Evolutionary conservation across 164 flowering plant species (phyloP).

Genomic region (Aristolochia contorta): DNA sequence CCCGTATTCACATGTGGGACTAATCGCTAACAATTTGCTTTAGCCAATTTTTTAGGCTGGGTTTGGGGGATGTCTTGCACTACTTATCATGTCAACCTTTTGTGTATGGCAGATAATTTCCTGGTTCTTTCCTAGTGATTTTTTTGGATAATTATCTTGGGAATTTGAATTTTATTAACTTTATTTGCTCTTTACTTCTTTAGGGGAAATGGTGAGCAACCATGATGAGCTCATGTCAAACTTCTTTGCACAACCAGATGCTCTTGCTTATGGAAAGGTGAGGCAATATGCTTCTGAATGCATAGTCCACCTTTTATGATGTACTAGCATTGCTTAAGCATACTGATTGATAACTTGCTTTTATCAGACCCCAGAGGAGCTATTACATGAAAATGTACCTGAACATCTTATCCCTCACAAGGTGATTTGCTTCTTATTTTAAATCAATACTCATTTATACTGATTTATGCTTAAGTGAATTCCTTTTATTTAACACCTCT

Average conservation of each 20-base stretch:
- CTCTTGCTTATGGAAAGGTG: slow-evolving; percentile 98
- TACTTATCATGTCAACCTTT: too few relatives aligned
- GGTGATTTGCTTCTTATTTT: slow-evolving; percentile 1
- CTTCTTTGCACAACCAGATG: slow-evolving; percentile 99
- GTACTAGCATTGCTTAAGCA: neutral
- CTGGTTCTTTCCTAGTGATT: neutral
- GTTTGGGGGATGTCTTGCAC: too few relatives aligned
- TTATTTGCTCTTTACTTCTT: slow-evolving; percentile 10
- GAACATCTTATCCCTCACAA: slow-evolving; percentile 41
- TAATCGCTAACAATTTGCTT: too few relatives aligned
- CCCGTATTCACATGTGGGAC: too few relatives aligned
- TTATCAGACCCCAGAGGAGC: slow-evolving; percentile 62
- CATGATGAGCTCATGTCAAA: slow-evolving; percentile 99
- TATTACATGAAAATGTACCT: slow-evolving; percentile 67
- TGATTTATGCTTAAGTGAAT: neutral
- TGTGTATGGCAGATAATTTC: too few relatives aligned
- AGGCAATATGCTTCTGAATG: neutral
- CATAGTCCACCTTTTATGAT: neutral
- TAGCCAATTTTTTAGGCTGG: too few relatives aligned
- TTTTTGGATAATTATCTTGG: neutral
- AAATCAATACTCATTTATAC: slow-evolving; percentile 1
- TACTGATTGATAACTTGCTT: neutral
- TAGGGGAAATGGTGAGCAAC: slow-evolving; percentile 89
- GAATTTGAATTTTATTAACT: neutral
- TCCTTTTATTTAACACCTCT: neutral